phyloP scores from a whole-genome alignment of 345 rosid genomes.

The Mercurialis annua region DNA sequence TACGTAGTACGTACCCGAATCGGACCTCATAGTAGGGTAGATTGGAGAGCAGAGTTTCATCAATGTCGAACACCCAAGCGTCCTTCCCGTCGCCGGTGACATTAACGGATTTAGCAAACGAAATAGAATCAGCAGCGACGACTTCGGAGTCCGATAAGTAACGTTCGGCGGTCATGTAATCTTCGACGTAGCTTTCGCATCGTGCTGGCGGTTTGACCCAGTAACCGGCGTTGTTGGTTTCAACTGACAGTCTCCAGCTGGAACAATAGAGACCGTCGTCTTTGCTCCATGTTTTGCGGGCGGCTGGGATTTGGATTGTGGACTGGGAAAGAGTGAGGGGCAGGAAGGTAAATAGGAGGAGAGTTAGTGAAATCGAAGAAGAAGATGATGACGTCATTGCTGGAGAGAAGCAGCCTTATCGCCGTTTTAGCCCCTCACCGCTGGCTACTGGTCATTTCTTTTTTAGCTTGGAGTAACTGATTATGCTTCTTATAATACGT shows the following conservation, averaged over 20 bases:
- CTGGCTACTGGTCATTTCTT: no score
- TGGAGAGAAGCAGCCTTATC: background rate
- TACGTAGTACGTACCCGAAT: conserved; percentile 73
- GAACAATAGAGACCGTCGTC: conserved; percentile 49
- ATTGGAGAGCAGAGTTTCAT: conserved; percentile 80
- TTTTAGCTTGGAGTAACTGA: no score
- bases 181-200: conserved; percentile 44
- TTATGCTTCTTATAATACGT: no score
- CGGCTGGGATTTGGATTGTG: conserved; percentile 40
- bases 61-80: conserved; percentile 89
- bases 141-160: conserved; percentile 54
- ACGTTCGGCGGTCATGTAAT: conserved; percentile 50
- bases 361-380: conserved; percentile 16
- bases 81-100: conserved; percentile 57
- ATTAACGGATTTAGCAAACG: conserved; percentile 42
- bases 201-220: conserved; percentile 50
- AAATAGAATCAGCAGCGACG: conserved; percentile 37
- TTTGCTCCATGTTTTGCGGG: conserved; percentile 15
- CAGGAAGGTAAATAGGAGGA: conserved; percentile 18
- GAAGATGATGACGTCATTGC: conserved; percentile 45
- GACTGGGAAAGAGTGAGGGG: conserved; percentile 33
- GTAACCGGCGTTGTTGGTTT: conserved; percentile 78
- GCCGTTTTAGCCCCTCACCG: background rate
- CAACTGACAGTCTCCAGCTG: conserved; percentile 78
- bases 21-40: conserved; percentile 61